Base-by-base conservation (phyloP, 2,329 filamentous ascomycete species). In the Sporothrix curviconia region DNA sequence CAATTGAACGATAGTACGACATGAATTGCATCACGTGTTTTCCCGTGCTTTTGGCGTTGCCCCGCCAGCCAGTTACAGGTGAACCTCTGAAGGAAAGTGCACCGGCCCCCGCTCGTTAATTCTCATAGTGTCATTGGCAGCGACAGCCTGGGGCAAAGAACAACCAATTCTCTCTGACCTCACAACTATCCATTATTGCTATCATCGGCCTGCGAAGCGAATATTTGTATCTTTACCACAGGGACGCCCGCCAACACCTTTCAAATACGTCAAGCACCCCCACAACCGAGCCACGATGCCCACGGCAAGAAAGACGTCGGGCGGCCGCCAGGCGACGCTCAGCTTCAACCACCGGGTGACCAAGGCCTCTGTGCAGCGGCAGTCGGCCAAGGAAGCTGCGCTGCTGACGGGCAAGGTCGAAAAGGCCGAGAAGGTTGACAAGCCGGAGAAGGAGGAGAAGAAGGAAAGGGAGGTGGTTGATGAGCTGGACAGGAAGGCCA, bases 291-390 rank as follows among this genome's bases (percentile, higher is more conserved):
- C 8, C 32, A 50, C 12, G 14, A 62, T 62, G 47, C 81, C 82
- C 78, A 76, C 78, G 43, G 67, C 78, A 17, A 72, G 77, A 70
- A 74, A 76, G 67, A 76, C 78, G n/a, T 68, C 74, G 40, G 70
- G 71, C 64, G 69, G 67, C 62, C 79, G 76, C 66, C 81, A 84
- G 62, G 76, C 78, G 8, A 83, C 78, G 37, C 74, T 83, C 59
- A 82, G 77, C 67, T 84, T 84, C 72, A 76, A 80, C 64, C 77
- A 77, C 67, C 74, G 74, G 42, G 78, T 84, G 46, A 83, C 80
- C 58, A 84, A 84, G 67, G 24, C 60, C 6, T 68, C 74, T 3
- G 72, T 76, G 3, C 68, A 76, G 24, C 77, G 76, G 62, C 59
- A 44, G 19, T 71, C 78, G 19, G 67, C 65, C 61, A 81, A 81